These are phyloP conservation scores for Neurospora discreta DNA, from an alignment of 495 filamentous ascomycete genomes.

Conservation along the genomic window DNA sequence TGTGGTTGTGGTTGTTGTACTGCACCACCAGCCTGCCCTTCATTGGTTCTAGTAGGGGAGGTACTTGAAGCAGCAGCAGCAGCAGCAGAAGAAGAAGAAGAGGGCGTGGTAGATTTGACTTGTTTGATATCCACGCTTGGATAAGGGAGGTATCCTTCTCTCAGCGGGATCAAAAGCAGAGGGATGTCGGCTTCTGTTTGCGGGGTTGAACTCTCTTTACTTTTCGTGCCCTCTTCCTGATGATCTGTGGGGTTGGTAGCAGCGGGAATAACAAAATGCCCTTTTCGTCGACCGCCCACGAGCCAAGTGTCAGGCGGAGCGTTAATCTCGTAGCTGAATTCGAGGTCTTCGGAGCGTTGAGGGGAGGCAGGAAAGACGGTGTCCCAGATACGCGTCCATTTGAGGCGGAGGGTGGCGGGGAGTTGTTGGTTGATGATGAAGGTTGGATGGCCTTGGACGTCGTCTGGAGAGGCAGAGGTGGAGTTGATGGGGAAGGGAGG, in stretches of 20 bases:
- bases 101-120: constrained; percentile 15
- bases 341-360: constrained; percentile 39
- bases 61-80: not conserved
- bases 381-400: constrained; percentile 73
- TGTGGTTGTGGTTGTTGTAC: too few relatives aligned
- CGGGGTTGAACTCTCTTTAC: constrained; percentile 27
- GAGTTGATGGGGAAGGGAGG: constrained; percentile 18
- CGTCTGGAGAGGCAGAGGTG: constrained; percentile 6
- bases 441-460: constrained; percentile 21
- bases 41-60: not conserved
- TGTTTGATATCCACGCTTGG: constrained; percentile 69
- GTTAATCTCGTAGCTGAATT: constrained; percentile 77
- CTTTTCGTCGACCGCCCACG: constrained; percentile 67
- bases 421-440: constrained; percentile 59
- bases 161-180: constrained; percentile 66
- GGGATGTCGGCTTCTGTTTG: constrained; percentile 41
- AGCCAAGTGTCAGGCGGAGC: constrained; percentile 71
- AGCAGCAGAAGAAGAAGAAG: not conserved
- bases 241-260: not conserved
- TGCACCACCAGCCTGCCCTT: too few relatives aligned
- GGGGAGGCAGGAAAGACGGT: constrained; percentile 24
- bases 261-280: constrained; percentile 54
- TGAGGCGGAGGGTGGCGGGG: constrained; percentile 56
- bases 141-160: constrained; percentile 62
- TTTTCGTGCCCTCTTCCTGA: not conserved